A percentile compares a stretch with the other conserved stretches of the same genome.
phyloP scores from a whole-genome alignment of 2,329 filamentous ascomycete genomes.

The Cordyceps militaris region DNA sequence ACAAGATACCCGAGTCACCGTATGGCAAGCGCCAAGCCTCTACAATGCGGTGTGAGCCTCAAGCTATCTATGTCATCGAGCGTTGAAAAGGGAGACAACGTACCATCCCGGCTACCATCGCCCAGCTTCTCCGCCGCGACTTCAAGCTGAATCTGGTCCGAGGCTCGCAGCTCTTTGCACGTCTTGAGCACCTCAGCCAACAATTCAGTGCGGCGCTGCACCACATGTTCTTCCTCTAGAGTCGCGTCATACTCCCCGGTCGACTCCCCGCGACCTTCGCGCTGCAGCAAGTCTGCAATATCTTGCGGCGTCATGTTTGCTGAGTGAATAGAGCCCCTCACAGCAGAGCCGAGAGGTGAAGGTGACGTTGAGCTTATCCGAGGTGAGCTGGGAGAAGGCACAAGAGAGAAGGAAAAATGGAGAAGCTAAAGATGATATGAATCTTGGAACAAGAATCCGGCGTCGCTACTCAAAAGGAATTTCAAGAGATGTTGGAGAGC shows the following conservation, averaged over 20 bases:
- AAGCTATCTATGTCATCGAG: not conserved
- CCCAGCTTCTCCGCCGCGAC: conserved; percentile 44
- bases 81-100: conserved; percentile 19
- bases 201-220: conserved; percentile 21
- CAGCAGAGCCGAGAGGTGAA: too few species aligned
- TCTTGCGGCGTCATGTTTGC: conserved; percentile 30
- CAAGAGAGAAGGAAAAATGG: too few species aligned
- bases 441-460: too few species aligned
- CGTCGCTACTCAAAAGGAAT: too few species aligned
- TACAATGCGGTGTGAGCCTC: conserved; percentile 14
- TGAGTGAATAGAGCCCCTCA: not conserved
- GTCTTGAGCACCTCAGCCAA: conserved; percentile 33
- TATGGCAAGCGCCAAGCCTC: conserved; percentile 52
- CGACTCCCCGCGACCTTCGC: conserved; percentile 24
- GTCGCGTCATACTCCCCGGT: conserved; percentile 23
- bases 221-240: conserved; percentile 19
- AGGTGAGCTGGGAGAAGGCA: too few species aligned
- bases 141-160: conserved; percentile 36
- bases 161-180: conserved; percentile 34
- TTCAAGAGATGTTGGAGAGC: too few species aligned
- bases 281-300: conserved; percentile 30
- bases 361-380: too few species aligned
- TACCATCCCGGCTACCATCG: conserved; percentile 49
- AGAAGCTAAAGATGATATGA: too few species aligned
- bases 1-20: conserved; percentile 50